These are phyloP conservation scores for Speleostelium caveatum DNA, from an alignment of 78 protist species.

Conservation along the genomic window DNA sequence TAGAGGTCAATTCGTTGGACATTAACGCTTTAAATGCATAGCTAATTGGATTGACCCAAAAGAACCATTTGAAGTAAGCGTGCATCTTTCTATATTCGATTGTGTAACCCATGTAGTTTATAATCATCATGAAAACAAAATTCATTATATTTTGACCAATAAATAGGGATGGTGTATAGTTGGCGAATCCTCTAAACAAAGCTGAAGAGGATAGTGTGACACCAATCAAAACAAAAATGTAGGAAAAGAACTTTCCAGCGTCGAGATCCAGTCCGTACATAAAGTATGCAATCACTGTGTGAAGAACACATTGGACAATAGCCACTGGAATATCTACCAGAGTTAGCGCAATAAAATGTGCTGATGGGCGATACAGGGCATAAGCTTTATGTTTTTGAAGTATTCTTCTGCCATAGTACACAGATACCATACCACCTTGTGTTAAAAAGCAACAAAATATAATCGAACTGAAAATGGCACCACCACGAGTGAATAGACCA, in stretches of 20 bases:
- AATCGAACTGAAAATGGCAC: slow-evolving; percentile 33
- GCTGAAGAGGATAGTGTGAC: slow-evolving; percentile 8
- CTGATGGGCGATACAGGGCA: slow-evolving; percentile 67
- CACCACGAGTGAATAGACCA: slow-evolving; percentile 62
- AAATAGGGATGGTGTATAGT: slow-evolving; percentile 28
- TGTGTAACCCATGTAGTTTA: slow-evolving; percentile 55
- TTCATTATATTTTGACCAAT: slow-evolving; percentile 33
- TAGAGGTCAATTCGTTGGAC: slow-evolving; percentile 33
- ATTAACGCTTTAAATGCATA: slow-evolving; percentile 57
- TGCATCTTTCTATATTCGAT: slow-evolving; percentile 37
- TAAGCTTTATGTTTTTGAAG: slow-evolving; percentile 63
- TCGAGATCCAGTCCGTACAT: slow-evolving; percentile 38
- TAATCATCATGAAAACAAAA: slow-evolving; percentile 16
- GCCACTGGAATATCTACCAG: slow-evolving; percentile 36
- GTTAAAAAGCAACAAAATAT: slow-evolving; percentile 6
- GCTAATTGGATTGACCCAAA: slow-evolving; percentile 23
- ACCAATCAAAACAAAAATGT: slow-evolving; percentile 33
- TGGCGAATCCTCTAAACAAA: slow-evolving; percentile 36
- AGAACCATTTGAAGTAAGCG: slow-evolving; percentile 66
- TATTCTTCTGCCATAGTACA: slow-evolving; percentile 31
- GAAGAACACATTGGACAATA: slow-evolving; percentile 4
- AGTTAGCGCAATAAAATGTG: slow-evolving; percentile 39
- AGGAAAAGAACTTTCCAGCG: slow-evolving; percentile 52
- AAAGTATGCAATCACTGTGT: slow-evolving; percentile 39
- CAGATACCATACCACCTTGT: not conserved